A percentile compares a stretch with the other conserved stretches of the same genome.
phyloP scores from a whole-genome alignment of 768 basidiomycete species.

The Erythrobasidium yunnanense region DNA sequence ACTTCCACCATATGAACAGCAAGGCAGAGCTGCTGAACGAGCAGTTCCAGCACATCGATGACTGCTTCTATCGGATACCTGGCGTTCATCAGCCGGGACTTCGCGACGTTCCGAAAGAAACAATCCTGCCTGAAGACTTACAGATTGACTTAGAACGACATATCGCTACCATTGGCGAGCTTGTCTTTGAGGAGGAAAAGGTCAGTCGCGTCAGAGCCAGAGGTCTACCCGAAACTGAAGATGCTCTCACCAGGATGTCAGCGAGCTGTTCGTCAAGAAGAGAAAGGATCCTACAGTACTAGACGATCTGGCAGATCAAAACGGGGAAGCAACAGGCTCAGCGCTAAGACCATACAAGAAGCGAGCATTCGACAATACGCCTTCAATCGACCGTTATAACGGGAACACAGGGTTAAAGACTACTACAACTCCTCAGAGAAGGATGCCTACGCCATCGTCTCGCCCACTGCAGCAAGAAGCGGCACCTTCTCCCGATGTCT shows the following conservation, averaged over 20 bases:
- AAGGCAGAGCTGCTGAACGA: slow-evolving; percentile 9
- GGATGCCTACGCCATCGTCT: too few relatives aligned
- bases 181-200: slow-evolving; percentile 25
- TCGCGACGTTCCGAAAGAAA: not conserved
- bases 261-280: slow-evolving; percentile 14
- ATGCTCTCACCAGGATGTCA: slow-evolving; percentile 13
- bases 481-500: too few relatives aligned
- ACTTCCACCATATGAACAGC: slow-evolving; percentile 20
- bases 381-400: not conserved
- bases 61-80: slow-evolving; percentile 18
- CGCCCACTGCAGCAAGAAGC: too few relatives aligned
- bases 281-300: not conserved
- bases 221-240: not conserved
- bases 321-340: not conserved
- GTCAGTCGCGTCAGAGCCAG: not conserved
- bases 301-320: not conserved
- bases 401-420: too few relatives aligned
- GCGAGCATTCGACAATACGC: not conserved
- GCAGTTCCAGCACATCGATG: slow-evolving; percentile 8
- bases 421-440: too few relatives aligned
- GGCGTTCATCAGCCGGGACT: not conserved
- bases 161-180: slow-evolving; percentile 11
- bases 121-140: not conserved
- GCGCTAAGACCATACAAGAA: not conserved
- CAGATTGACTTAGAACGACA: not conserved